Evolutionary conservation across 2,329 filamentous ascomycete genomes (phyloP).

Genomic region (Podosphaera leucotricha): DNA sequence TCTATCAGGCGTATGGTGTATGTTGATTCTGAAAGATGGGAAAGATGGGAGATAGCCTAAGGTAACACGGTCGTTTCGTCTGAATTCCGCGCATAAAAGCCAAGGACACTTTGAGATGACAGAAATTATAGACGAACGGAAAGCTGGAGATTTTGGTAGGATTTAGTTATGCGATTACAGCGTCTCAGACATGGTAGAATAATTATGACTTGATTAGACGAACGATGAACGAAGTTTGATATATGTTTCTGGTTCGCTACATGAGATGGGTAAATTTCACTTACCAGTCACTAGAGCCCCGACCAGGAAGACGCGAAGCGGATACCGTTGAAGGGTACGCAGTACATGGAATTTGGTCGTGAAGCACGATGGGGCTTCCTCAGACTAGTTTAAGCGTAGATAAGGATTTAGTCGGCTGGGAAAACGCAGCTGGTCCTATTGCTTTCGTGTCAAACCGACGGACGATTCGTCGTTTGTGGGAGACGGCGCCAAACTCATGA

Average conservation of each 20-base stretch:
- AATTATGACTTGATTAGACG: too few species aligned
- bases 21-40: background rate
- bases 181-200: background rate
- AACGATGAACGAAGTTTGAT: too few species aligned
- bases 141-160: background rate
- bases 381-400: background rate
- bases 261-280: too few species aligned
- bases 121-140: background rate
- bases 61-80: constrained; percentile 1
- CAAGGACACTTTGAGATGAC: background rate
- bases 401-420: background rate
- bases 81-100: constrained; percentile 1
- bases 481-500: background rate
- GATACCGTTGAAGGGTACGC: too few species aligned
- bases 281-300: too few species aligned
- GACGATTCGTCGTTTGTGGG: background rate
- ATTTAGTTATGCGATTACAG: background rate
- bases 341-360: too few species aligned
- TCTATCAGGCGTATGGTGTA: constrained; percentile 1
- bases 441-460: background rate
- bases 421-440: too few species aligned
- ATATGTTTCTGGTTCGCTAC: too few species aligned
- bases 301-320: too few species aligned
- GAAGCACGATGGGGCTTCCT: background rate
- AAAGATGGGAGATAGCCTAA: background rate